Evolutionary conservation across 306 rosid species (phyloP), one percentile per base, ranked within the genome.

Genomic region (Rubus parviflorus): DNA sequence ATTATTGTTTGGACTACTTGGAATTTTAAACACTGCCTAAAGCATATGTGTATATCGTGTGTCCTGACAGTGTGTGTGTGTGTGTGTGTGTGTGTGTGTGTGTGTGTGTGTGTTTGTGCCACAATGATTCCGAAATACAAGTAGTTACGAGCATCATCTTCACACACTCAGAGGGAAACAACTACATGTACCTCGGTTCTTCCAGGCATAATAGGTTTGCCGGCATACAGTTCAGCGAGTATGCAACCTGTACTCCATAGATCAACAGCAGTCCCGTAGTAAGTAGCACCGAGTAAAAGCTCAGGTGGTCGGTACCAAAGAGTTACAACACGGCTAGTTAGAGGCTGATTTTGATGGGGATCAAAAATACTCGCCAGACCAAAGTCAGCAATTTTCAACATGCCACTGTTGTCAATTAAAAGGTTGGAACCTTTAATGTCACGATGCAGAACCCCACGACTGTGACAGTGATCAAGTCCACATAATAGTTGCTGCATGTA

Each of bases 141-240:
- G 25, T 48, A 70, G 37, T 47, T 60, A 83, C 80, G 54, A 13
- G 48, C 67, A 20, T 77, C 45, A 75, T 68, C 68, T 53, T 70
- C 37, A 69, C 40, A 73, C 73, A 65, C 49, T 40, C 37, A 37
- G 6, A 3, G 37, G 49, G 51, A 76, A 70, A 52, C 17, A 73
- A 70, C 75, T 51, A 16, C 19, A 72, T 62, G 76, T 85, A 90
- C 98, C 97, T 93, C 98, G 6, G 98, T 93, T 89, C 98, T 89
- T 78, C 98, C 98, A 5, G 98, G 98, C 98, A 93, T 93, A 64
- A 93, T 91, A 65, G 98, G 98, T 87, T 90, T 93, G 71, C 98
- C 98, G 19, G 93, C 90, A 85, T 93, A 93, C 73, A 93, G 83
- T 81, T 93, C 98, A 81, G 98, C 97, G 16, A 93, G 93, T 85